Percentiles rank a stretch among this genome's conserved stretches.
Conservation (phyloP, 176 grass and related monocot species). For the Leersia perrieri region DNA sequence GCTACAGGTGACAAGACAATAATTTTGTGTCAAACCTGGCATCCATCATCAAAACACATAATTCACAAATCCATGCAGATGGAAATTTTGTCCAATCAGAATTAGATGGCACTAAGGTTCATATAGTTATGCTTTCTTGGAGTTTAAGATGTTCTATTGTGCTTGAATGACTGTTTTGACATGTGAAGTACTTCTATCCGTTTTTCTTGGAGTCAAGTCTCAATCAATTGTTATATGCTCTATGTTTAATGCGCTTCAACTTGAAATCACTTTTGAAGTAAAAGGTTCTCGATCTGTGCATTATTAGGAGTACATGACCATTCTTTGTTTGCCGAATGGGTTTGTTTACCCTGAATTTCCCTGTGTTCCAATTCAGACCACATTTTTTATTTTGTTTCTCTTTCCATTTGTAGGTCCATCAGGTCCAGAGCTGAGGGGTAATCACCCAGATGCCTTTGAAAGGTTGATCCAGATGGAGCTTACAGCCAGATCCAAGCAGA, state of each 20-base stretch:
- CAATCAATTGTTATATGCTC: neutral
- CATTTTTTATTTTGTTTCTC: neutral
- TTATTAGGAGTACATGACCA: neutral
- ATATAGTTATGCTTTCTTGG: neutral
- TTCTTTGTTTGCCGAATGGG: neutral
- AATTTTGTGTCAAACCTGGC: slow-evolving; percentile 1
- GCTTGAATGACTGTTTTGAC: neutral
- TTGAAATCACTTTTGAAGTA: neutral
- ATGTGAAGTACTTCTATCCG: neutral
- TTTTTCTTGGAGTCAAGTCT: neutral
- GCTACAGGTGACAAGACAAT: neutral
- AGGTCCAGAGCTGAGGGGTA: slow-evolving; percentile 38
- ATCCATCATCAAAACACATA: neutral
- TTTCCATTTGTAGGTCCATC: slow-evolving; percentile 36
- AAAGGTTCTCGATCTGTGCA: neutral
- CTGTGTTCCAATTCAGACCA: neutral
- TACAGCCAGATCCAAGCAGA: slow-evolving; percentile 69
- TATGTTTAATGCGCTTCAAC: neutral
- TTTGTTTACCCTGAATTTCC: neutral
- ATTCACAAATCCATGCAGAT: neutral
- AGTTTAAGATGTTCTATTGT: neutral
- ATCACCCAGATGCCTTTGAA: slow-evolving; percentile 64
- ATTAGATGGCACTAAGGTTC: neutral
- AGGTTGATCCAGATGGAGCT: slow-evolving; percentile 85
- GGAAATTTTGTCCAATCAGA: neutral